These are phyloP conservation scores for Eustoma russellianum DNA, from an alignment of 257 asterid genomes.

Conservation along the genomic window DNA sequence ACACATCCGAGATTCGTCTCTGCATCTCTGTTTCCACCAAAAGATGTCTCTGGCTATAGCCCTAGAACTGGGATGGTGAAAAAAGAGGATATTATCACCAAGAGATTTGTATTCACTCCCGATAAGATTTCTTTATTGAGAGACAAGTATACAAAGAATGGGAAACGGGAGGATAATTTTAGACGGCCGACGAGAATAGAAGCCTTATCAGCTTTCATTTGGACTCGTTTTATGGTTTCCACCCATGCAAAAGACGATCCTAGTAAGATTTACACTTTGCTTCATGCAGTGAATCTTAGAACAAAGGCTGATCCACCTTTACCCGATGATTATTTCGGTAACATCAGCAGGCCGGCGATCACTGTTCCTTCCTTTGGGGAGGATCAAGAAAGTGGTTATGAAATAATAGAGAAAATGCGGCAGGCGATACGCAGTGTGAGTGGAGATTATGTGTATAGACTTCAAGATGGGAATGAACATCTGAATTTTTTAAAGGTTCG, in stretches of 20 bases:
- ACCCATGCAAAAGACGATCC: too few relatives aligned
- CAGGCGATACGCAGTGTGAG: constrained; percentile 21
- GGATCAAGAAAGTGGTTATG: constrained; percentile 5
- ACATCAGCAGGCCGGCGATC: constrained; percentile 16
- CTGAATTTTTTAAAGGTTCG: constrained; percentile 14
- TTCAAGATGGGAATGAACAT: constrained; percentile 17
- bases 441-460: constrained; percentile 13
- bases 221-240: too few relatives aligned
- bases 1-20: constrained; percentile 20
- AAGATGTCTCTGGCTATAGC: constrained; percentile 15
- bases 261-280: constrained; percentile 1
- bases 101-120: too few relatives aligned
- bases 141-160: constrained; percentile 13
- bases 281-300: constrained; percentile 31
- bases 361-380: constrained; percentile 15
- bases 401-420: constrained; percentile 14
- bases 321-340: constrained; percentile 24
- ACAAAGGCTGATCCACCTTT: constrained; percentile 24
- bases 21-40: constrained; percentile 35
- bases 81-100: too few relatives aligned
- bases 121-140: constrained; percentile 8
- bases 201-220: too few relatives aligned
- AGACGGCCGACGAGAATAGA: constrained; percentile 23
- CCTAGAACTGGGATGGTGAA: constrained; percentile 6
- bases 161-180: neutral